Evolutionary conservation across 1,284 basidiomycete species (phyloP).

Genomic region (Dichomitus squalens): DNA sequence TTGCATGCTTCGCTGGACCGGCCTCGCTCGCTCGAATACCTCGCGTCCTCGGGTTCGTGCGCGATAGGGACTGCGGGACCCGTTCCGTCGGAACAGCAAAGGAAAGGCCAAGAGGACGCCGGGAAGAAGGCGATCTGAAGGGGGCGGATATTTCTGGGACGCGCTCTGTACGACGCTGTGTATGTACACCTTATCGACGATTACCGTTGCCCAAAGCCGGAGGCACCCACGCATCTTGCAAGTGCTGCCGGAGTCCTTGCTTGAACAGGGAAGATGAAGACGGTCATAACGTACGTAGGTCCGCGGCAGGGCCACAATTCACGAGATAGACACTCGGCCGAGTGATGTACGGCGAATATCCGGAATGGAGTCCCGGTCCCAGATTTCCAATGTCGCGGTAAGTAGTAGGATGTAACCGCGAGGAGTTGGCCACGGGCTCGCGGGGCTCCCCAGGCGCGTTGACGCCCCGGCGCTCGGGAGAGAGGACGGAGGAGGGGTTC

Average conservation of each 20-base stretch:
- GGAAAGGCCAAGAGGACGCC: slow-evolving; percentile 14
- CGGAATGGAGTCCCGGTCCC: neutral
- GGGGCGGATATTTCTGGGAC: slow-evolving; percentile 13
- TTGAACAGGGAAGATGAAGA: no score
- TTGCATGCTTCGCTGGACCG: neutral
- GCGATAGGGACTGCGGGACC: slow-evolving; percentile 23
- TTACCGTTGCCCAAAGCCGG: neutral
- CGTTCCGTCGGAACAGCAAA: slow-evolving; percentile 22
- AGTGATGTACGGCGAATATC: neutral
- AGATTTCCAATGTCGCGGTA: neutral
- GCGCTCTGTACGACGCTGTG: slow-evolving; percentile 10
- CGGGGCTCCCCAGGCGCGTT: neutral
- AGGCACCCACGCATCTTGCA: neutral
- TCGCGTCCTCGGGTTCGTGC: neutral
- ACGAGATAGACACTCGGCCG: neutral
- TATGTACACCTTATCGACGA: slow-evolving; percentile 17
- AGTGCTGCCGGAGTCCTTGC: no score
- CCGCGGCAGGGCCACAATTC: no score
- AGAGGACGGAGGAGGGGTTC: slow-evolving; percentile 16
- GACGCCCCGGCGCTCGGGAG: neutral
- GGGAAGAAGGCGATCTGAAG: slow-evolving; percentile 14
- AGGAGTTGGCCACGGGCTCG: neutral
- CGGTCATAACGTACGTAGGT: no score
- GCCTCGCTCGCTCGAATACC: neutral
- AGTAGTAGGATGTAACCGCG: neutral